Conservation (phyloP, 306 rosid genomes). For the Lithocarpus polystachyus region DNA sequence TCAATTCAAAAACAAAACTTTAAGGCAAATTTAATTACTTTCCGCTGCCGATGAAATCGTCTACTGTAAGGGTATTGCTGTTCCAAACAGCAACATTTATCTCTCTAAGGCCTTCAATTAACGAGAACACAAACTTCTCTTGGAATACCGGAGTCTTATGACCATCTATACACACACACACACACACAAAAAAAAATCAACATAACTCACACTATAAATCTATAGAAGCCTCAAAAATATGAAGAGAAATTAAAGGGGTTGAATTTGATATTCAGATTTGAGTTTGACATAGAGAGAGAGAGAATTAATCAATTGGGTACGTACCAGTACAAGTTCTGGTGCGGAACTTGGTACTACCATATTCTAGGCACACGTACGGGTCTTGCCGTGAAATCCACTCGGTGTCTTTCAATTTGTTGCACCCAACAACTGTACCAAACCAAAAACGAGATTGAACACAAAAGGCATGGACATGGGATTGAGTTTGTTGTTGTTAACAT, state of each 20-base stretch:
- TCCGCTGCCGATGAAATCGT: conserved; percentile 82
- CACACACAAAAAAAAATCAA: neutral
- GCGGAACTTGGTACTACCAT: conserved; percentile 58
- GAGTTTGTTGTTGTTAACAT: neutral
- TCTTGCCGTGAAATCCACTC: conserved; percentile 94
- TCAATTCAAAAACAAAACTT: neutral
- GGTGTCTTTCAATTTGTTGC: conserved; percentile 74
- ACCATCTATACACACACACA: conserved; percentile 50
- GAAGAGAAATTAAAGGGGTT: neutral
- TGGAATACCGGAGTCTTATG: conserved; percentile 67
- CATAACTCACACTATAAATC: conserved; percentile 6
- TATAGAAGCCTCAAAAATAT: neutral
- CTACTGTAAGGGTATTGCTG: conserved; percentile 66
- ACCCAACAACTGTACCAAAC: conserved; percentile 52
- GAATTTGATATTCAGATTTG: neutral
- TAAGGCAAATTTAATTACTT: conserved; percentile 36
- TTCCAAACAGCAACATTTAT: conserved; percentile 74
- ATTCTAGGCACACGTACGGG: conserved; percentile 78
- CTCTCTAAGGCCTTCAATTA: conserved; percentile 84
- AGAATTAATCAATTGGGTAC: neutral
- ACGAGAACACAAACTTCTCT: conserved; percentile 63
- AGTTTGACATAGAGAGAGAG: neutral
- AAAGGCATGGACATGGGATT: neutral
- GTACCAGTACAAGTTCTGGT: conserved; percentile 80
- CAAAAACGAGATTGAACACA: neutral